Evolutionary conservation across 1,139 yeast genomes (phyloP).

Genomic region (Blastobotrys apis): DNA sequence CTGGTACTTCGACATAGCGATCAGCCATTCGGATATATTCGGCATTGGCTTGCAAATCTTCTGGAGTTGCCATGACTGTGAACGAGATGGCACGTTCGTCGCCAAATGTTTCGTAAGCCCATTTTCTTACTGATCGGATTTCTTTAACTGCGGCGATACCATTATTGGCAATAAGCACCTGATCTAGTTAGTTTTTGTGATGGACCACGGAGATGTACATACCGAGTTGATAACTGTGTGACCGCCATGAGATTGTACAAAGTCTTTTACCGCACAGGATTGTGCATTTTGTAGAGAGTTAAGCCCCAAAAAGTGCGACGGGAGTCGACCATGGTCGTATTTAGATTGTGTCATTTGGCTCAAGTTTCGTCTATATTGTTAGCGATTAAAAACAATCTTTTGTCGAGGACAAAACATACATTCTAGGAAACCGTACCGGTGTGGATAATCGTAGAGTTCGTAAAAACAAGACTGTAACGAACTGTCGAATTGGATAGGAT

Average conservation of each 20-base stretch:
- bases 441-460: too few species aligned
- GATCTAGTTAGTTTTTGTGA: constrained; percentile 6
- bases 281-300: constrained; percentile 73
- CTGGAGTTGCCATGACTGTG: constrained; percentile 99
- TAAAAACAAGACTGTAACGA: too few species aligned
- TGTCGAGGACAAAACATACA: not conserved
- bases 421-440: not conserved
- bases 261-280: constrained; percentile 71
- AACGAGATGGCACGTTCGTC: constrained; percentile 90
- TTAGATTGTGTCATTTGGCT: constrained; percentile 10
- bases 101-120: constrained; percentile 98
- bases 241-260: constrained; percentile 82
- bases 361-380: too few species aligned
- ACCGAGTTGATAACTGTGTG: constrained; percentile 84
- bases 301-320: constrained; percentile 74
- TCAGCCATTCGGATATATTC: constrained; percentile 99
- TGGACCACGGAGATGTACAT: constrained; percentile 18
- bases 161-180: constrained; percentile 87
- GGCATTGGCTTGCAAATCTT: constrained; percentile 93
- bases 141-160: constrained; percentile 99
- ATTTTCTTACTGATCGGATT: constrained; percentile 92
- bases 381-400: too few species aligned
- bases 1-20: constrained; percentile 96
- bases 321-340: constrained; percentile 41
- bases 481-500: too few species aligned